Conservation (phyloP, 768 basidiomycete genomes). For the Rhodotorula kratochvilovae region DNA sequence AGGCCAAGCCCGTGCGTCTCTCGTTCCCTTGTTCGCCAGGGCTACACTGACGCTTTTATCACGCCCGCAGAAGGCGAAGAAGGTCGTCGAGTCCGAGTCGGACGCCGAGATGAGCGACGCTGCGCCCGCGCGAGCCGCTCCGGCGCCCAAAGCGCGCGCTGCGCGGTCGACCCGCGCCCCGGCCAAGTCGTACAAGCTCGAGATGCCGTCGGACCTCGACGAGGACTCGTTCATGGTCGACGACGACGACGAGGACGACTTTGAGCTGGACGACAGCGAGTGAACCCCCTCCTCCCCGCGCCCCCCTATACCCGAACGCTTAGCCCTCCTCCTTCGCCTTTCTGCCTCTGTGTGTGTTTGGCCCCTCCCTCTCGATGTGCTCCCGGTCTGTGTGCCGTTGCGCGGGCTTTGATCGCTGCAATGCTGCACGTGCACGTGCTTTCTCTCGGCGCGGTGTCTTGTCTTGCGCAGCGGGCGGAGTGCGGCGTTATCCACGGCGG, state of each 20-base stretch:
- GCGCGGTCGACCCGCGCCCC: constrained; percentile 18
- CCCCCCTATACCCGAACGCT: too few relatives aligned
- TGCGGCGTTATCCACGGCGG: too few relatives aligned
- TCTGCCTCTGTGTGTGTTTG: too few relatives aligned
- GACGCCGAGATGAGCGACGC: constrained; percentile 8
- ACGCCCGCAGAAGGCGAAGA: constrained; percentile 1
- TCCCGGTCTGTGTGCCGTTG: not conserved
- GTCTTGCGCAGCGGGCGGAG: not conserved
- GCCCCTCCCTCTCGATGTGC: too few relatives aligned
- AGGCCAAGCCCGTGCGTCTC: constrained; percentile 3
- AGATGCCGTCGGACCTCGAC: not conserved
- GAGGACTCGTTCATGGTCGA: constrained; percentile 15
- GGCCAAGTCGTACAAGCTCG: constrained; percentile 23
- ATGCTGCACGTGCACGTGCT: not conserved
- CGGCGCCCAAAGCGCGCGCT: constrained; percentile 6
- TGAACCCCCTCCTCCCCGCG: not conserved
- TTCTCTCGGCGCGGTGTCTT: not conserved
- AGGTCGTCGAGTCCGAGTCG: not conserved
- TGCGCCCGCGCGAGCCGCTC: not conserved
- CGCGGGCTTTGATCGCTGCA: not conserved
- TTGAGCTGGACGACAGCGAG: constrained; percentile 21
- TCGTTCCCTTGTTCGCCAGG: rapidly evolving
- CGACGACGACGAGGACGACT: constrained; percentile 23
- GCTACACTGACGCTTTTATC: not conserved
- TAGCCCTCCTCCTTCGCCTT: not conserved